Conservation (phyloP, 2,329 filamentous ascomycete species). For the Fusarium nanum region DNA sequence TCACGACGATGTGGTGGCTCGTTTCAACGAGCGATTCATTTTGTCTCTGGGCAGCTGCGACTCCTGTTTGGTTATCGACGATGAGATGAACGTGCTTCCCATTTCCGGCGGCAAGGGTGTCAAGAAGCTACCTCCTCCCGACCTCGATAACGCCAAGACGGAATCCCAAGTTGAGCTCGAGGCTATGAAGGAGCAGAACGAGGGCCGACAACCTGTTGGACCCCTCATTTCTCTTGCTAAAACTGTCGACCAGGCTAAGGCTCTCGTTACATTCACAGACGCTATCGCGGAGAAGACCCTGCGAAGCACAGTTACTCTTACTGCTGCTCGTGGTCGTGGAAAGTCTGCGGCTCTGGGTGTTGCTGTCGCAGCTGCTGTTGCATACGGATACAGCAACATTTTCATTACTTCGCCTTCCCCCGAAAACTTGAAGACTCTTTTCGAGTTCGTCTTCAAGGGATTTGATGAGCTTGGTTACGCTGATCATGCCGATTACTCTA, state of each 20-base stretch:
- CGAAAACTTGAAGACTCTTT: slow-evolving; percentile 97
- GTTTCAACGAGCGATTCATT: slow-evolving; percentile 98
- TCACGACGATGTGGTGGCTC: slow-evolving; percentile 90
- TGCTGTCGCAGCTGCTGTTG: slow-evolving; percentile 91
- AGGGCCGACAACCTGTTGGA: slow-evolving; percentile 87
- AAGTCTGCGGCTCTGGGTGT: slow-evolving; percentile 97
- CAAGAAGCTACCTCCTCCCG: slow-evolving; percentile 80
- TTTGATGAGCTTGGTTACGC: slow-evolving; percentile 95
- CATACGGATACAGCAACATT: slow-evolving; percentile 98
- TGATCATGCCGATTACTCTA: slow-evolving; percentile 96
- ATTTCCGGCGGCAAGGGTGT: slow-evolving; percentile 96
- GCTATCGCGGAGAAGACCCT: slow-evolving; percentile 96
- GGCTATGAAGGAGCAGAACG: slow-evolving; percentile 86
- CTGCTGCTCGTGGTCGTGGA: slow-evolving; percentile 91
- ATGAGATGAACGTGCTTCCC: slow-evolving; percentile 95
- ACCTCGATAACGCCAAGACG: slow-evolving; percentile 78
- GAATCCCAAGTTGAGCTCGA: slow-evolving; percentile 81
- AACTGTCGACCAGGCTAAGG: slow-evolving; percentile 96
- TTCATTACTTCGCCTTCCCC: slow-evolving; percentile 98
- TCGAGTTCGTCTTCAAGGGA: slow-evolving; percentile 98
- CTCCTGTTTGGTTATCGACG: slow-evolving; percentile 94
- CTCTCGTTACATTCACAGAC: slow-evolving; percentile 95
- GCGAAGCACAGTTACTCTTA: slow-evolving; percentile 91
- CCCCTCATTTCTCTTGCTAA: slow-evolving; percentile 85
- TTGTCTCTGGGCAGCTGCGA: slow-evolving; percentile 95